These are phyloP conservation scores for Colletotrichum sp. DNA, from an alignment of 2,329 filamentous ascomycete species.

Conservation along the genomic window DNA sequence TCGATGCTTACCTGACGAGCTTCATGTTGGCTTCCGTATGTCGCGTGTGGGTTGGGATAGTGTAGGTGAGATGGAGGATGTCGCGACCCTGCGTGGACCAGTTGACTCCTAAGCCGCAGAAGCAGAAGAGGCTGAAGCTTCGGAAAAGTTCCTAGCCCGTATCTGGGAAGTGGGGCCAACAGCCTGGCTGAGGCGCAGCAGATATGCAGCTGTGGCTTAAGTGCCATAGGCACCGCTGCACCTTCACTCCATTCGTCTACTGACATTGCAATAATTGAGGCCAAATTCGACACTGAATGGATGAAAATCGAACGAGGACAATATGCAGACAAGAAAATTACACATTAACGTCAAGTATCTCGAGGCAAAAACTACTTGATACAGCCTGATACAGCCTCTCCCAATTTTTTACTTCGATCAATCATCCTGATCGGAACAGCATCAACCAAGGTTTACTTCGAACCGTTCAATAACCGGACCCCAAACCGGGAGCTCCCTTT, in stretches of 20 bases:
- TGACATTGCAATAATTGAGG: background rate
- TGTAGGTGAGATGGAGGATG: background rate
- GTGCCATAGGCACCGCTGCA: background rate
- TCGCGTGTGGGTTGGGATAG: background rate
- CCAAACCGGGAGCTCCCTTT: conserved; percentile 42
- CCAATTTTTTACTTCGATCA: background rate
- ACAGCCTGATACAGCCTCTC: background rate
- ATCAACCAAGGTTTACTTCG: background rate
- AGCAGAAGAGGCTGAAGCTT: conserved; percentile 9
- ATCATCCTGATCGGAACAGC: background rate
- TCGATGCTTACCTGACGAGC: conserved; percentile 82
- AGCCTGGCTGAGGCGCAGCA: background rate
- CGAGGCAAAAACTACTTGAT: background rate
- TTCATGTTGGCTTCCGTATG: conserved; percentile 72
- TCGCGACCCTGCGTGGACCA: conserved; percentile 1
- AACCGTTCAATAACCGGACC: conserved; percentile 27
- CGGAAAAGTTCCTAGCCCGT: conserved; percentile 19
- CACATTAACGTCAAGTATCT: background rate
- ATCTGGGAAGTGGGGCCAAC: conserved; percentile 11
- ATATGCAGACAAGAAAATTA: background rate
- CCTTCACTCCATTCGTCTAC: background rate
- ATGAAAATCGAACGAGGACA: background rate
- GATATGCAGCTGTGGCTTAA: background rate
- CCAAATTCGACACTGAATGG: background rate
- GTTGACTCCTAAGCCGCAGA: background rate